Percentiles rank a stretch among this genome's conserved stretches.
Conservation (phyloP, 2,329 filamentous ascomycete genomes). For the Aureobasidium leucospermi region DNA sequence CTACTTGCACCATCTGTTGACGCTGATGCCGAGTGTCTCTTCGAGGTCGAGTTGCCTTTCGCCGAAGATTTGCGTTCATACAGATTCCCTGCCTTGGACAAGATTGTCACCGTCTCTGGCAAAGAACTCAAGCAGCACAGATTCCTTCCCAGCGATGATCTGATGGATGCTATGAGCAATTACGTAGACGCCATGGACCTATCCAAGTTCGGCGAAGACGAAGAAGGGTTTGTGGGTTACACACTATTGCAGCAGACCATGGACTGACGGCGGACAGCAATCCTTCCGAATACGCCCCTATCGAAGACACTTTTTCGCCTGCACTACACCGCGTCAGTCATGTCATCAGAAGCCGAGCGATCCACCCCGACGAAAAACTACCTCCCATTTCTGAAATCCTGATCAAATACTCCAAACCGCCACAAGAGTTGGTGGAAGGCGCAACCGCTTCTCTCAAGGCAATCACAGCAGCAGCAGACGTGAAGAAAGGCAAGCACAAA, state of each 20-base stretch:
- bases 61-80: constrained; percentile 88
- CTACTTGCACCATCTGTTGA: constrained; percentile 77
- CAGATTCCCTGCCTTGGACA: constrained; percentile 82
- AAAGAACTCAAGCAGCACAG: constrained; percentile 74
- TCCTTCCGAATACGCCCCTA: constrained; percentile 61
- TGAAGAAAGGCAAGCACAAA: constrained; percentile 51
- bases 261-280: constrained; percentile 26
- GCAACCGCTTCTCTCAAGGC: constrained; percentile 52
- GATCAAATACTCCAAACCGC: constrained; percentile 65
- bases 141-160: constrained; percentile 66
- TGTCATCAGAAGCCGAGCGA: constrained; percentile 73
- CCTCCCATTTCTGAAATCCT: constrained; percentile 58
- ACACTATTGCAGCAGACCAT: background rate
- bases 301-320: constrained; percentile 79
- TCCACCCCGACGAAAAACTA: constrained; percentile 60
- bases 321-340: constrained; percentile 83
- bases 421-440: constrained; percentile 55
- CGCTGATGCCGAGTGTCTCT: constrained; percentile 70
- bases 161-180: constrained; percentile 75
- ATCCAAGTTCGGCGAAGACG: constrained; percentile 60
- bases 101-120: constrained; percentile 78
- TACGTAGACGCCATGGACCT: constrained; percentile 94
- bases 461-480: constrained; percentile 62
- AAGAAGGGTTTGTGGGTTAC: constrained; percentile 56
- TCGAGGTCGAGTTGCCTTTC: constrained; percentile 87